Percentiles rank a stretch among this genome's conserved stretches.
phyloP scores from a whole-genome alignment of 2,329 filamentous ascomycete genomes.

The Microdochium paspali region DNA sequence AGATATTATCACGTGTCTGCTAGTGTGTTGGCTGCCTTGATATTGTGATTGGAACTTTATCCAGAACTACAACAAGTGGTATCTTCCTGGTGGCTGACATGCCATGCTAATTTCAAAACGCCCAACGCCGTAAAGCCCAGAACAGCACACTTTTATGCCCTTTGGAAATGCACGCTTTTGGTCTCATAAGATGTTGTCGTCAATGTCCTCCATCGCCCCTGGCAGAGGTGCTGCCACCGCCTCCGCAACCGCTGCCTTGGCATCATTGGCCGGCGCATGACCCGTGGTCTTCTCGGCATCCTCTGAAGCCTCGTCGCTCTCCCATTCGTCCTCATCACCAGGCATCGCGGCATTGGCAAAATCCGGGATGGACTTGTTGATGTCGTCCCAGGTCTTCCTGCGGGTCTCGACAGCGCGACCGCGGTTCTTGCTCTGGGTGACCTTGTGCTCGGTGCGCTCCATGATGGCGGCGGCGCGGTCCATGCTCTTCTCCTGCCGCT shows the following conservation, averaged over 20 bases:
- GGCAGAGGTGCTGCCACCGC: slow-evolving; percentile 2
- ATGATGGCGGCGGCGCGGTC: slow-evolving; percentile 51
- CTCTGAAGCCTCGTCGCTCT: slow-evolving; percentile 7
- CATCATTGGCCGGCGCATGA: slow-evolving; percentile 1
- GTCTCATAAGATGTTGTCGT: slow-evolving; percentile 12
- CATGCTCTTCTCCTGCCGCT: slow-evolving; percentile 45
- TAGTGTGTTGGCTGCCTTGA: no score
- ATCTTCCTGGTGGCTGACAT: background rate
- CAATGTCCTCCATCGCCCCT: slow-evolving; percentile 4
- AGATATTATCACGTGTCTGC: no score
- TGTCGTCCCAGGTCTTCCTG: slow-evolving; percentile 47
- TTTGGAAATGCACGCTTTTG: background rate
- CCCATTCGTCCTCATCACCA: slow-evolving; percentile 5
- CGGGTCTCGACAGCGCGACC: slow-evolving; percentile 37
- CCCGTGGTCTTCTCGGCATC: slow-evolving; percentile 2
- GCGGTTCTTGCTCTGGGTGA: slow-evolving; percentile 43
- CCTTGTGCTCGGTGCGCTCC: slow-evolving; percentile 47
- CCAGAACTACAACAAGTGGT: background rate
- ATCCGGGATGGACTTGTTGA: slow-evolving; percentile 31
- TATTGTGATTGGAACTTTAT: no score
- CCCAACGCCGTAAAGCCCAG: background rate
- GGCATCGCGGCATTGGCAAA: background rate
- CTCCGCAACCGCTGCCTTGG: slow-evolving; percentile 1
- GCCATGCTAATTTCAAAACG: background rate
- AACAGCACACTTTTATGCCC: background rate